These are phyloP conservation scores for Sarocladium brachiariae DNA, from an alignment of 2,329 filamentous ascomycete genomes.

Conservation along the genomic window DNA sequence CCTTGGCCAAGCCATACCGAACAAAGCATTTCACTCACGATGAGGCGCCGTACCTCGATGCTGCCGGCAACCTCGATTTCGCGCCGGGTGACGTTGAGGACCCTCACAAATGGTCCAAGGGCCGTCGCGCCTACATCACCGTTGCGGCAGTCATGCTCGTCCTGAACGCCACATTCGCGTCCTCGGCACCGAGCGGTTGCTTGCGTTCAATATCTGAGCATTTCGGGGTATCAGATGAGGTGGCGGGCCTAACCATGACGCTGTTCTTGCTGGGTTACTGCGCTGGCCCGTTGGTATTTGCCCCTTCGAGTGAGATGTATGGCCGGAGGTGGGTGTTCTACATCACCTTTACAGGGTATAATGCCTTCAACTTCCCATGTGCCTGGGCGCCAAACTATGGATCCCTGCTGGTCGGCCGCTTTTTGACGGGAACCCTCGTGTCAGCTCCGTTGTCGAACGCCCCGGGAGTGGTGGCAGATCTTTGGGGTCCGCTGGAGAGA, in stretches of 20 bases:
- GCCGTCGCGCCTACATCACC: no score
- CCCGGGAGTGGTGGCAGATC: slow-evolving; percentile 50
- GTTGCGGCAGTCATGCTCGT: no score
- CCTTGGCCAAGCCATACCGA: no score
- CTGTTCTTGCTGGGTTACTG: slow-evolving; percentile 15
- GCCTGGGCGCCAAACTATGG: slow-evolving; percentile 45
- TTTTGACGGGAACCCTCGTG: slow-evolving; percentile 51
- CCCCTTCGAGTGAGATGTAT: slow-evolving; percentile 41
- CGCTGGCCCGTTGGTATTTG: slow-evolving; percentile 50
- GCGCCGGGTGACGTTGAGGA: no score
- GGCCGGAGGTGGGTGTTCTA: slow-evolving; percentile 48
- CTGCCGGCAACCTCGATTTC: no score
- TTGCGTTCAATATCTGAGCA: no score
- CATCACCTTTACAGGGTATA: slow-evolving; percentile 43
- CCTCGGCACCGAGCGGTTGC: no score
- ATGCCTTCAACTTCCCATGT: slow-evolving; percentile 24
- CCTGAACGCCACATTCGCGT: no score
- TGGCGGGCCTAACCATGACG: background rate
- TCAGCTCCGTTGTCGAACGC: slow-evolving; percentile 49
- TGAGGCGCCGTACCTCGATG: no score
- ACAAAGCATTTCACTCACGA: no score
- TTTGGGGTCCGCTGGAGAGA: slow-evolving; percentile 41
- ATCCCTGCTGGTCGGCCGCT: slow-evolving; percentile 52
- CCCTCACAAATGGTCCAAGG: no score
- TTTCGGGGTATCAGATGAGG: background rate